Conservation (phyloP, 306 rosid genomes). For the Castanospermum australe region DNA sequence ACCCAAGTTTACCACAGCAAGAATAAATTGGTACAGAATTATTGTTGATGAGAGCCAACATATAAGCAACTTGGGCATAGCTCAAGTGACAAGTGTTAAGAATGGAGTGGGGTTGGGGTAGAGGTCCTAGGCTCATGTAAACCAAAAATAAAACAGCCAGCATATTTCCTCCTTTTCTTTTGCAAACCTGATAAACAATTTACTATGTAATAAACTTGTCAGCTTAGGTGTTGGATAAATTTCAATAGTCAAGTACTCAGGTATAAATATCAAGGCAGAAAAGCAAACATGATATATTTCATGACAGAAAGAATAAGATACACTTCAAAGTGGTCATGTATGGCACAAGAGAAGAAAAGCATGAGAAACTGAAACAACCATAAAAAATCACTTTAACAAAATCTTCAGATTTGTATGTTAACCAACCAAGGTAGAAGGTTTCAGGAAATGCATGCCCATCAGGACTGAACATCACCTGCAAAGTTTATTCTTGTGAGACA, state of each 20-base stretch:
- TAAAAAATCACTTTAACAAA: not conserved
- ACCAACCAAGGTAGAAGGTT: conserved; percentile 82
- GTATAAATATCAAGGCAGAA: not conserved
- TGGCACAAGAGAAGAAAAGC: not conserved
- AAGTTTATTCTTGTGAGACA: conserved; percentile 32
- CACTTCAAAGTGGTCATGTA: not conserved
- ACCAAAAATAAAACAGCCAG: not conserved
- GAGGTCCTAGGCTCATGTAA: not conserved
- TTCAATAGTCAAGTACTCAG: not conserved
- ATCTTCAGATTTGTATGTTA: conserved; percentile 8
- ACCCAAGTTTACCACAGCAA: not conserved
- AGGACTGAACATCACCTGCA: conserved; percentile 96
- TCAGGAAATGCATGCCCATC: conserved; percentile 87
- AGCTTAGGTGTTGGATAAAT: not conserved
- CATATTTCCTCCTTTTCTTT: not conserved
- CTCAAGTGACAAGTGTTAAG: not conserved
- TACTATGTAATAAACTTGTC: not conserved
- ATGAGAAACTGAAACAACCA: not conserved
- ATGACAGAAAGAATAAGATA: not conserved
- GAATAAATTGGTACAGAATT: not conserved
- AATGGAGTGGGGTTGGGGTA: not conserved
- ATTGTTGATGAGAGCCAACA: not conserved
- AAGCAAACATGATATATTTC: conserved; percentile 2
- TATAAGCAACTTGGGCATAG: not conserved
- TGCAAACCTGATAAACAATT: not conserved